Percentiles rank a stretch among this genome's conserved stretches.
These are phyloP conservation scores for Asclepias syriaca DNA, from an alignment of 257 asterid genomes.

Conservation along the genomic window DNA sequence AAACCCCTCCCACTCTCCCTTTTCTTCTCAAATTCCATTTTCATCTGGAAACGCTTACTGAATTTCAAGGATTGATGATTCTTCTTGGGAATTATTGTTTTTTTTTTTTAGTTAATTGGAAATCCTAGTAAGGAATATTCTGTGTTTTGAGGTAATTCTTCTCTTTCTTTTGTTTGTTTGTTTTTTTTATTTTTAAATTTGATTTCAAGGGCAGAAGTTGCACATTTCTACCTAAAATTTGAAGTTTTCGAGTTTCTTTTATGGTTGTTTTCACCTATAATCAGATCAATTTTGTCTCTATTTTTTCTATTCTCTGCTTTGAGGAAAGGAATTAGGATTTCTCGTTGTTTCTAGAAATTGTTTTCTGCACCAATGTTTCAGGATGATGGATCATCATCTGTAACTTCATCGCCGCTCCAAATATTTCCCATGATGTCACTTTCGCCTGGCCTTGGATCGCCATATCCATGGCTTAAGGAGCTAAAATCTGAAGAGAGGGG, in stretches of 20 bases:
- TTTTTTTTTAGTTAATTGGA: slow-evolving; percentile 27
- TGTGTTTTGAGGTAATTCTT: not conserved
- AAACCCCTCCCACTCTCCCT: too few relatives aligned
- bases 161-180: not conserved
- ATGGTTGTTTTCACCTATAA: not conserved
- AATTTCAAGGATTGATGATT: slow-evolving; percentile 6
- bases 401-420: slow-evolving; percentile 66
- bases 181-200: not conserved
- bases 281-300: not conserved
- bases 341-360: not conserved
- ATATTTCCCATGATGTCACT: slow-evolving; percentile 49
- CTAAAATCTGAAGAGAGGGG: slow-evolving; percentile 93
- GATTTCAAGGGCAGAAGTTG: not conserved
- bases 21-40: not conserved
- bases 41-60: not conserved
- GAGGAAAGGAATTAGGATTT: not conserved
- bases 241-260: not conserved
- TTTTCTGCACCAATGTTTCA: slow-evolving; percentile 49
- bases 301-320: not conserved
- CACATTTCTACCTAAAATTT: slow-evolving; percentile 8
- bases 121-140: slow-evolving; percentile 28
- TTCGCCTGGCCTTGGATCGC: slow-evolving; percentile 53
- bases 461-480: slow-evolving; percentile 77
- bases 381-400: slow-evolving; percentile 90
- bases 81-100: slow-evolving; percentile 24